phyloP scores from a whole-genome alignment of 2,329 filamentous ascomycete species.

The Penicillium sp. region DNA sequence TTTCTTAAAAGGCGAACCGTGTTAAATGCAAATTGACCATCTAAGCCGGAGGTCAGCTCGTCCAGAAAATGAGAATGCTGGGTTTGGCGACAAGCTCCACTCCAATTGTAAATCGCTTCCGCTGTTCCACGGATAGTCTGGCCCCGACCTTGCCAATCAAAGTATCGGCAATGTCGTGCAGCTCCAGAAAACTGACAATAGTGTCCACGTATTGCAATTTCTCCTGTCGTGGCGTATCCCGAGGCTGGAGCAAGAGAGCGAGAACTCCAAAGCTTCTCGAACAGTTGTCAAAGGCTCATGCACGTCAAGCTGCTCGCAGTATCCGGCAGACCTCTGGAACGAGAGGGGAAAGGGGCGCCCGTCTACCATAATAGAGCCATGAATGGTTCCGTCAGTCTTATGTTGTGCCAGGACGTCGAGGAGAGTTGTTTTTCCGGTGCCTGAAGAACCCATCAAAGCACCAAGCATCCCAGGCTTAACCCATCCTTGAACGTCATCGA shows the following conservation, averaged over 20 bases:
- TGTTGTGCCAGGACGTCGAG: conserved; percentile 72
- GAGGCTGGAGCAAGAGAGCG: conserved; percentile 59
- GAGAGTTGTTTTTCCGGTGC: conserved; percentile 73
- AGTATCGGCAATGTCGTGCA: conserved; percentile 63
- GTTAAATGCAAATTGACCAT: conserved; percentile 64
- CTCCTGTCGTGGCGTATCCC: conserved; percentile 53
- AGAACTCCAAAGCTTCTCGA: conserved; percentile 65
- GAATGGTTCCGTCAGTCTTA: conserved; percentile 61
- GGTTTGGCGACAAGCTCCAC: conserved; percentile 70
- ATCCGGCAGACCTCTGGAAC: conserved; percentile 67
- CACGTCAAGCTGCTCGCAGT: conserved; percentile 67
- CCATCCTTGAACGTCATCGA: conserved; percentile 70
- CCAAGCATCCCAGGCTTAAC: conserved; percentile 75
- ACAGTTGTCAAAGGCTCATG: conserved; percentile 66
- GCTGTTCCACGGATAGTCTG: conserved; percentile 61
- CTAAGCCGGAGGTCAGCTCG: conserved; percentile 67
- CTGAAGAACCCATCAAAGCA: conserved; percentile 74
- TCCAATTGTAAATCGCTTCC: conserved; percentile 68
- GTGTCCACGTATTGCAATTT: conserved; percentile 65
- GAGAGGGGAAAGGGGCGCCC: conserved; percentile 58
- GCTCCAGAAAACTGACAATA: conserved; percentile 62
- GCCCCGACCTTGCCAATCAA: conserved; percentile 50
- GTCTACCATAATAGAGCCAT: conserved; percentile 65
- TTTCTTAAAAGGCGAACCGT: conserved; percentile 67
- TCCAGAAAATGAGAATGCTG: conserved; percentile 67